phyloP scores from a whole-genome alignment of 768 basidiomycete species.

The Tulasnella sp. region DNA sequence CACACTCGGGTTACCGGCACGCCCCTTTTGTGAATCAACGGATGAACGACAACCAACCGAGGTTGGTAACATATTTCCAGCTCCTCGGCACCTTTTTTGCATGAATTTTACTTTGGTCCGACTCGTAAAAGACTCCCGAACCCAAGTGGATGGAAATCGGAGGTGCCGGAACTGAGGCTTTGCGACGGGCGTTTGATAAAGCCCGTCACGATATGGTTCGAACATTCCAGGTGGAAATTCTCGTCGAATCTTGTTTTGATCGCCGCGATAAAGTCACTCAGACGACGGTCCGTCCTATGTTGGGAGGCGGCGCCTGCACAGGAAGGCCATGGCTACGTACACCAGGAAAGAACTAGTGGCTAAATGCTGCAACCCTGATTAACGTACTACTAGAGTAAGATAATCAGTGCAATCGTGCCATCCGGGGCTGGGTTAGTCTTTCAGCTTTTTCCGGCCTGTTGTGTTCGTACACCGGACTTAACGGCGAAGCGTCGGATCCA shows the following conservation, averaged over 20 bases:
- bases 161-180: background rate
- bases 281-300: background rate
- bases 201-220: background rate
- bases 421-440: background rate
- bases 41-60: background rate
- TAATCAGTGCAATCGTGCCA: background rate
- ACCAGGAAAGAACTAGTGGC: background rate
- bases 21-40: background rate
- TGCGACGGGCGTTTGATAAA: background rate
- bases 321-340: background rate
- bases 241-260: background rate
- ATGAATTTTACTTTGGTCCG: background rate
- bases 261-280: background rate
- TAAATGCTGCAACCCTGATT: background rate
- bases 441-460: background rate
- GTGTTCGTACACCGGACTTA: constrained; percentile 1
- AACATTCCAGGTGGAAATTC: background rate
- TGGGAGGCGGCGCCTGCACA: background rate
- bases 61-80: background rate
- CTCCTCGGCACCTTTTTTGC: background rate
- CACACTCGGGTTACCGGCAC: background rate
- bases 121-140: background rate
- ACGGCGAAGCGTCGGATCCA: background rate
- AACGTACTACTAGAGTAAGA: background rate
- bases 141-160: background rate